Percentiles rank a stretch among this genome's conserved stretches.
phyloP scores from a whole-genome alignment of 768 basidiomycete genomes.

The Clavulina sp. region DNA sequence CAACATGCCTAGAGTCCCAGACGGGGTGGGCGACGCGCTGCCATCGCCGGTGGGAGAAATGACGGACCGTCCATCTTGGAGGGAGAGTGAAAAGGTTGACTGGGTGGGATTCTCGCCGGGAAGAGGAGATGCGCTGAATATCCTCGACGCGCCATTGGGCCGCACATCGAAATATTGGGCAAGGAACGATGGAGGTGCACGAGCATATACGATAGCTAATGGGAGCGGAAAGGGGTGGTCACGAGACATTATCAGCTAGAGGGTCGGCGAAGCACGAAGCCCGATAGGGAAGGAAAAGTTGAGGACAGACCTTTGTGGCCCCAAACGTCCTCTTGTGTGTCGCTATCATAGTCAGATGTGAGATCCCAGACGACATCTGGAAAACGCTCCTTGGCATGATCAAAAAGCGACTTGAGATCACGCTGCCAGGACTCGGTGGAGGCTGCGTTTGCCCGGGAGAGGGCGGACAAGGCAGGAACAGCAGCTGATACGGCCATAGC shows the following conservation, averaged over 20 bases:
- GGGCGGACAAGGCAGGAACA: constrained; percentile 3
- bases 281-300: not conserved
- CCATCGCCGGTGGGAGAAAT: constrained; percentile 30
- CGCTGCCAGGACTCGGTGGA: constrained; percentile 62
- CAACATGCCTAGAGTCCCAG: constrained; percentile 27
- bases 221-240: not conserved
- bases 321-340: constrained; percentile 48
- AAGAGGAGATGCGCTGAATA: constrained; percentile 24
- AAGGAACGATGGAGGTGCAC: constrained; percentile 85
- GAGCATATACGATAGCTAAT: constrained; percentile 81
- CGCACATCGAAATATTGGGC: constrained; percentile 70
- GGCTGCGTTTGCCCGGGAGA: constrained; percentile 2
- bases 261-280: not conserved
- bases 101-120: constrained; percentile 36
- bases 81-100: constrained; percentile 42
- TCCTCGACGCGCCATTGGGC: constrained; percentile 28
- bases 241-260: not conserved
- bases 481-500: not conserved
- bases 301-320: constrained; percentile 77
- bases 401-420: constrained; percentile 65
- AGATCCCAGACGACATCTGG: constrained; percentile 95
- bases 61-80: constrained; percentile 22
- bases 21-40: constrained; percentile 28
- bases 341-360: constrained; percentile 29
- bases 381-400: constrained; percentile 74